Base-by-base conservation (phyloP, 192 early-diverging fungal genomes). In the Martensiomyces pterosporus region DNA sequence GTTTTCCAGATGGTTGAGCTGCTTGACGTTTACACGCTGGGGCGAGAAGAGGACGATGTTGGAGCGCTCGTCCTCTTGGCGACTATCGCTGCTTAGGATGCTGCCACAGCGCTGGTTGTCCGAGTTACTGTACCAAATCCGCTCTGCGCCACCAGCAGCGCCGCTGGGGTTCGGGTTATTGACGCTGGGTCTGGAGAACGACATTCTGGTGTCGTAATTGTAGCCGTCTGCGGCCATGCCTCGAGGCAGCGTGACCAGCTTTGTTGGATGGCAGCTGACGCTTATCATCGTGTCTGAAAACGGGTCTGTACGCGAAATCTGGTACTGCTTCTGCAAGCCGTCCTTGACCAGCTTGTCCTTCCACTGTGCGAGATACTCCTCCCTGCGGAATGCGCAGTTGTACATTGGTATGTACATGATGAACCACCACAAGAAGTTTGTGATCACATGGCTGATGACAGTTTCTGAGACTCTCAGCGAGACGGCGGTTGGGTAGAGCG, bases 351-450 rank as follows among this genome's bases (percentile, higher is more conserved):
- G 39, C 57, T 65, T 73, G 17, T 62, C 49, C 38, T 73, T 73
- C 69, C 69, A 77, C 36, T 45, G 47, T 9, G 32, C 44, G 40
- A 77, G 35, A 15, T 67, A 70, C 44, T 36, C 26, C 9, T 55
- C 23, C 8, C 75, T 53, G 4, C 60, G 55, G 23, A 64, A 39
- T 2, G 67, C 58, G 46, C 67, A 71, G 24, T 60, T 66, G 34
- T 58, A 64, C 26, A 77, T 60, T 37, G 67, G 47, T 21, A 32
- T 43, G 52, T 50, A 70, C 75, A 77, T 77, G 37, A 77, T 77
- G 25, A 61, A 77, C 75, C 75, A 77, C 63, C 67, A 71, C 4
- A 77, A 42, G 19, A 71, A 61, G 26, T 70, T 70, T 29, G 59
- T 44, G n/a, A 70, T 40, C 3, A 57, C 10, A 22, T 71, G 63